phyloP scores from a whole-genome alignment of 2,329 filamentous ascomycete genomes.

The Ceratocystis smalleyi region DNA sequence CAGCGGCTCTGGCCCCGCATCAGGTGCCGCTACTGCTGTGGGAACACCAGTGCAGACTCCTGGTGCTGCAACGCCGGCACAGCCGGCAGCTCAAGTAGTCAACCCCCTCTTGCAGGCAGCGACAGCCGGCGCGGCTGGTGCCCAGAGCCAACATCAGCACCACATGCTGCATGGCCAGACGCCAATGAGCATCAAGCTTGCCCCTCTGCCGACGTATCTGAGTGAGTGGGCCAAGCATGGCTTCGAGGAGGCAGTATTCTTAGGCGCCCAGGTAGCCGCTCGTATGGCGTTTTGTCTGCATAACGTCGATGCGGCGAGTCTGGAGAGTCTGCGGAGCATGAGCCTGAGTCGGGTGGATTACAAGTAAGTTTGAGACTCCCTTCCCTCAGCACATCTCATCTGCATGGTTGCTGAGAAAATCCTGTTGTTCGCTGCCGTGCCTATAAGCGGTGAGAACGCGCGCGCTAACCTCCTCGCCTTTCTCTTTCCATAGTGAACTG shows the following conservation, averaged over 20 bases:
- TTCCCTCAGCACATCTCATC: not conserved
- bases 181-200: constrained; percentile 67
- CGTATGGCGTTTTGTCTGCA: constrained; percentile 43
- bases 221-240: constrained; percentile 75
- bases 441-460: no score
- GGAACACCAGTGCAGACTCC: constrained; percentile 62
- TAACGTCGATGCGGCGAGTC: constrained; percentile 37
- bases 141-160: constrained; percentile 26
- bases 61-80: constrained; percentile 36
- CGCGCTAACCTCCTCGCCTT: not conserved
- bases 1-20: constrained; percentile 86
- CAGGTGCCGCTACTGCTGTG: constrained; percentile 56
- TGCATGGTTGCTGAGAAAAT: not conserved
- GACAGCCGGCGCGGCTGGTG: constrained; percentile 51
- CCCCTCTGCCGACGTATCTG: constrained; percentile 68
- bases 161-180: constrained; percentile 49
- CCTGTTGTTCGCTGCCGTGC: no score
- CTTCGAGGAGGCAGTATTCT: constrained; percentile 68
- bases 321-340: constrained; percentile 40
- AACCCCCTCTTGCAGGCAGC: constrained; percentile 88
- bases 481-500: constrained; percentile 30
- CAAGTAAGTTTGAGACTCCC: constrained; percentile 32
- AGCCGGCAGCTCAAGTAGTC: constrained; percentile 40
- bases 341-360: constrained; percentile 44
- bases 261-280: constrained; percentile 75